These are phyloP conservation scores for Termitomyces sp. DNA, from an alignment of 768 basidiomycete genomes.

Conservation along the genomic window DNA sequence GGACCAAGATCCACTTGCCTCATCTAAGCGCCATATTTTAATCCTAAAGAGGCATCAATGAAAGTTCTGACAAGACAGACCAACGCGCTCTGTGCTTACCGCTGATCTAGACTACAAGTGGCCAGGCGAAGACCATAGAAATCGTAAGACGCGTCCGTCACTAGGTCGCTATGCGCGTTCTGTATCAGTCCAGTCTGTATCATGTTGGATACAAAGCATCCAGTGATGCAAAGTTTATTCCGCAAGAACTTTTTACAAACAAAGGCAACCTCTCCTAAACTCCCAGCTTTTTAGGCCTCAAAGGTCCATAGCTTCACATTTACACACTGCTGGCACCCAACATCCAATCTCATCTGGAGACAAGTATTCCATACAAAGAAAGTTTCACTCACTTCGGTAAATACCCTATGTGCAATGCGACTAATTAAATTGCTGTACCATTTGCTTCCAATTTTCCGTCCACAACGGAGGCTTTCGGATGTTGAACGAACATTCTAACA, in stretches of 20 bases:
- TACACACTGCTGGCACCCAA: no score
- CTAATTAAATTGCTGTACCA: not conserved
- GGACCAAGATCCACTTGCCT: slow-evolving; percentile 65
- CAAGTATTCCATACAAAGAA: not conserved
- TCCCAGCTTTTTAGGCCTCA: not conserved
- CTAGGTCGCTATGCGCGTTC: slow-evolving; percentile 72
- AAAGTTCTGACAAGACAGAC: not conserved
- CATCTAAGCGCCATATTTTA: slow-evolving; percentile 81
- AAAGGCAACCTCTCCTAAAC: not conserved
- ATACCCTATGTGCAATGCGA: not conserved
- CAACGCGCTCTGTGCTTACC: slow-evolving; percentile 40
- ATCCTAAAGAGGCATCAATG: slow-evolving; percentile 43
- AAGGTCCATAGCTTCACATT: not conserved
- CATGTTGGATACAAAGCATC: slow-evolving; percentile 30
- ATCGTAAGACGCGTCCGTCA: slow-evolving; percentile 86
- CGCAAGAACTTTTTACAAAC: not conserved
- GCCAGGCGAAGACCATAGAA: slow-evolving; percentile 83
- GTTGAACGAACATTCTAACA: not conserved
- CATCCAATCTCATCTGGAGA: not conserved
- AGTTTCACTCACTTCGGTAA: not conserved
- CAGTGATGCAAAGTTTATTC: not conserved
- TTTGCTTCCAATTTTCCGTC: no score
- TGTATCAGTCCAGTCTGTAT: slow-evolving; percentile 77
- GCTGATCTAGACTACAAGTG: slow-evolving; percentile 78
- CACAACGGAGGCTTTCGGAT: not conserved